These are phyloP conservation scores for Crithidia expoeki DNA, from an alignment of 208 protist genomes.

Conservation along the genomic window DNA sequence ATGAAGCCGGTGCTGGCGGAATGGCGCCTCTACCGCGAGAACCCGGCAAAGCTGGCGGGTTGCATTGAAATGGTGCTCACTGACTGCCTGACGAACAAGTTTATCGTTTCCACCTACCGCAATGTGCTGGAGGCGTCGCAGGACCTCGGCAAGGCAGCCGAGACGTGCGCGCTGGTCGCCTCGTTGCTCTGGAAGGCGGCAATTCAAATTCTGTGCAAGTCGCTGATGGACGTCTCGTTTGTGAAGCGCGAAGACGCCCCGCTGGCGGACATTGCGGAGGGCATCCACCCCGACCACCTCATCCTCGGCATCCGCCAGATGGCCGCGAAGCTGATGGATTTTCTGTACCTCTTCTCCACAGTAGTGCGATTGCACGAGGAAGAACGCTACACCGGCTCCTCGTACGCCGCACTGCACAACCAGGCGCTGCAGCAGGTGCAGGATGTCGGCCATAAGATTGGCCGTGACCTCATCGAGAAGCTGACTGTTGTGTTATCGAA, in stretches of 20 bases:
- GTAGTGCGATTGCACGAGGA: constrained; percentile 65
- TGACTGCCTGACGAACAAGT: constrained; percentile 70
- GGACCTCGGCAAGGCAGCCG: constrained; percentile 33
- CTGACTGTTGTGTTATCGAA: constrained; percentile 55
- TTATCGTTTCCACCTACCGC: constrained; percentile 73
- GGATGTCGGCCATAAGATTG: constrained; percentile 61
- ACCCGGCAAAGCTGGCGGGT: constrained; percentile 40
- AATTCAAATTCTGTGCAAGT: constrained; percentile 71
- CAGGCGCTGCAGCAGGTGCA: constrained; percentile 45
- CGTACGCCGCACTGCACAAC: constrained; percentile 49
- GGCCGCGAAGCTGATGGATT: constrained; percentile 77
- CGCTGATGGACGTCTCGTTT: constrained; percentile 73
- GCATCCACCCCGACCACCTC: constrained; percentile 78
- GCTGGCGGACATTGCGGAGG: constrained; percentile 70
- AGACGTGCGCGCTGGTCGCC: constrained; percentile 51
- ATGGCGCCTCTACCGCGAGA: constrained; percentile 69
- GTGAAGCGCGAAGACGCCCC: constrained; percentile 66
- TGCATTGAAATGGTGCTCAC: constrained; percentile 61
- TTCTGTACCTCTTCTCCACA: constrained; percentile 70
- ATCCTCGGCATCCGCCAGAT: constrained; percentile 75
- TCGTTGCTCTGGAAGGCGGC: constrained; percentile 71
- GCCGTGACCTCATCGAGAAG: constrained; percentile 78
- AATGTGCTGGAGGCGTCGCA: constrained; percentile 64
- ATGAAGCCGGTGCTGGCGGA: constrained; percentile 73
- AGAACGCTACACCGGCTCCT: constrained; percentile 36